Base-by-base conservation (phyloP, 2,329 filamentous ascomycete species). In the Pseudophaeomoniella oleicola region DNA sequence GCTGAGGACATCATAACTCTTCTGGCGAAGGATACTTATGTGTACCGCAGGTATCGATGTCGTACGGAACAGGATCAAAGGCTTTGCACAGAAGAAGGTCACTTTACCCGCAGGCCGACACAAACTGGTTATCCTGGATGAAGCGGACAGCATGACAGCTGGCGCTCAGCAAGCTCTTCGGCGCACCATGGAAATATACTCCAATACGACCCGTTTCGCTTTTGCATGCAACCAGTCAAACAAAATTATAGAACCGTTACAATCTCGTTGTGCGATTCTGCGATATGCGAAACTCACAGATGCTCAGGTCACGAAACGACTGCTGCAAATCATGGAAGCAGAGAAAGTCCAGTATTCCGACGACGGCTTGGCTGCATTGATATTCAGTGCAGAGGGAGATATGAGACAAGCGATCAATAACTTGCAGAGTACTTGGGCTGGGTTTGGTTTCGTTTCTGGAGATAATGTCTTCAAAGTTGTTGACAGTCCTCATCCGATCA, bases 391-490 rank as follows among this genome's bases (percentile, higher is more conserved):
- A 4, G 90, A 98, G 59, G 90, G 90, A 39, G 90, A 98, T 56
- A 98, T 98, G 90, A 77, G 90, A 42, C 90, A 98, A 62, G 90
- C 90, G 22, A 94, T 98, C 67, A 98, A 98, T 64, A 96, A 96
- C 58, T 62, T 98, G 47, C 90, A 98, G 58, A 92, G 83, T 46
- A 96, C 90, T 0, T 75, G 70, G 58, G 86, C 88, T 3, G 90
- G 90, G 1, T 98, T 96, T 52, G 88, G 87, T 1, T 92, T 98
- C 50, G 83, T 98, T n/a, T 92, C 80, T 38, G 87, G 87, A 12
- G 88, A 96, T 60, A 96, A 96, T 53, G 90, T 98, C 5, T 98
- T 98, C 69, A 85, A 82, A 50, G 90, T 98, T 5, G 90, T 98
- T 36, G 90, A 98, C 57, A 87, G 82, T 42, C 90, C 90, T 40